A percentile compares a stretch with the other conserved stretches of the same genome.
phyloP scores from a whole-genome alignment of 2,329 filamentous ascomycete genomes.

The Scedosporium apiospermum region DNA sequence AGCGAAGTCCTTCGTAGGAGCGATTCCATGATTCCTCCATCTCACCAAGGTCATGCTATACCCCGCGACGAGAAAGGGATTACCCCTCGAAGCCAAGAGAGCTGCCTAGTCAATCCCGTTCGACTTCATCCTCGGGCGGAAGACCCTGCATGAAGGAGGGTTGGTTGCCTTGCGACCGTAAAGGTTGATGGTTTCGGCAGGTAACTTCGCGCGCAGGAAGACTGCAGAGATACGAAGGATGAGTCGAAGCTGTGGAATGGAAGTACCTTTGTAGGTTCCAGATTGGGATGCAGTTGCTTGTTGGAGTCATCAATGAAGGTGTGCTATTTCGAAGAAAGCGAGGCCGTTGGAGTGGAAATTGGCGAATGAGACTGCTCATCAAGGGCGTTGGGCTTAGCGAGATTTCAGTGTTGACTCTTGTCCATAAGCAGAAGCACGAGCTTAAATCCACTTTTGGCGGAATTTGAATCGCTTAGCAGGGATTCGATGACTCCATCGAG shows the following conservation, averaged over 20 bases:
- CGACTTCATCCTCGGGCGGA: background rate
- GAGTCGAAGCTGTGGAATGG: background rate
- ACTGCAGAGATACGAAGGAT: background rate
- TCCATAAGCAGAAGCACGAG: background rate
- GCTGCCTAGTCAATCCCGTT: background rate
- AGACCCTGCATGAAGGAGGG: background rate
- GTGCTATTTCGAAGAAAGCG: background rate
- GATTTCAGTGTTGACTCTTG: background rate
- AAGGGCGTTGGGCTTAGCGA: background rate
- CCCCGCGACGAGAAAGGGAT: background rate
- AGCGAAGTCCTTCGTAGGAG: too few species aligned
- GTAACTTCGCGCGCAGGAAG: background rate
- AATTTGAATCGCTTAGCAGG: background rate
- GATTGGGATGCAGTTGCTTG: background rate
- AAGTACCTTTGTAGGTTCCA: background rate
- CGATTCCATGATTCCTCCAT: too few species aligned
- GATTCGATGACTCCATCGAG: background rate
- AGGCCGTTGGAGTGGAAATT: background rate
- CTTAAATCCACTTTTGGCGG: background rate
- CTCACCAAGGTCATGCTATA: background rate
- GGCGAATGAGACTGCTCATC: background rate
- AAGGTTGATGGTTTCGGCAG: background rate
- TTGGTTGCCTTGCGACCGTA: background rate
- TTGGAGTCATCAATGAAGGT: background rate
- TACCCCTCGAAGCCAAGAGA: background rate